Percentiles rank a stretch among this genome's conserved stretches.
Evolutionary conservation across 371 early-diverging fungal genomes (phyloP).

Genomic region (Lichtheimia hyalospora): DNA sequence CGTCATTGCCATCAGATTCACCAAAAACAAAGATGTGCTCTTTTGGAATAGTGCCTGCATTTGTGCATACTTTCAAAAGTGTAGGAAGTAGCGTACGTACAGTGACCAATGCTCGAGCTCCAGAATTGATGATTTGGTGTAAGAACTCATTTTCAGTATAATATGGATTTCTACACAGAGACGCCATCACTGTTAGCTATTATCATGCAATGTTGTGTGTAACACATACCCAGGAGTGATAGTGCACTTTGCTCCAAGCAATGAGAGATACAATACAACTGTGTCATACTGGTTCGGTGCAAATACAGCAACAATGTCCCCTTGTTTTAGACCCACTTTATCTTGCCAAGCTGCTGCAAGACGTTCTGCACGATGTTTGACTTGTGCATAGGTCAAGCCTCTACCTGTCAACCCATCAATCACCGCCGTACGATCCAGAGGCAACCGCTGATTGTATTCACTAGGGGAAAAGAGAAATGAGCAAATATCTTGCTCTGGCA

Average conservation of each 20-base stretch:
- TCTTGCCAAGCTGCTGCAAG: slow-evolving; percentile 70
- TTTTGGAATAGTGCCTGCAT: slow-evolving; percentile 46
- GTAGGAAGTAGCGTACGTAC: slow-evolving; percentile 42
- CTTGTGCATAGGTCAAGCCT: slow-evolving; percentile 60
- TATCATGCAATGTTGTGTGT: background rate
- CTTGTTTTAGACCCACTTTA: slow-evolving; percentile 51
- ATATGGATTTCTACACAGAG: slow-evolving; percentile 12
- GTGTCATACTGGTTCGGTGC: slow-evolving; percentile 64
- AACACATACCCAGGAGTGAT: slow-evolving; percentile 35
- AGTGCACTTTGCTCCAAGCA: slow-evolving; percentile 37
- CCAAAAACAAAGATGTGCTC: slow-evolving; percentile 59
- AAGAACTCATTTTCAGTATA: slow-evolving; percentile 22
- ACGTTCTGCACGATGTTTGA: slow-evolving; percentile 44
- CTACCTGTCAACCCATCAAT: slow-evolving; percentile 61
- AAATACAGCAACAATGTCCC: slow-evolving; percentile 71
- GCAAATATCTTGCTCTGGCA: slow-evolving; percentile 68
- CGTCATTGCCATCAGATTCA: slow-evolving; percentile 28
- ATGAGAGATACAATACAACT: slow-evolving; percentile 33
- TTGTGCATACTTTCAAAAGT: slow-evolving; percentile 50
- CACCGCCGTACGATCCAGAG: slow-evolving; percentile 40
- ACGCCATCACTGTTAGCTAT: background rate
- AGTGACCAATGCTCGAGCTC: slow-evolving; percentile 56
- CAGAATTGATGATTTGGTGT: slow-evolving; percentile 19
- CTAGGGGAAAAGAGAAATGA: slow-evolving; percentile 56
- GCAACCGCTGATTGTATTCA: slow-evolving; percentile 25